These are phyloP conservation scores for Pneumocystis canis DNA, from an alignment of 1,139 yeast genomes.

Conservation along the genomic window DNA sequence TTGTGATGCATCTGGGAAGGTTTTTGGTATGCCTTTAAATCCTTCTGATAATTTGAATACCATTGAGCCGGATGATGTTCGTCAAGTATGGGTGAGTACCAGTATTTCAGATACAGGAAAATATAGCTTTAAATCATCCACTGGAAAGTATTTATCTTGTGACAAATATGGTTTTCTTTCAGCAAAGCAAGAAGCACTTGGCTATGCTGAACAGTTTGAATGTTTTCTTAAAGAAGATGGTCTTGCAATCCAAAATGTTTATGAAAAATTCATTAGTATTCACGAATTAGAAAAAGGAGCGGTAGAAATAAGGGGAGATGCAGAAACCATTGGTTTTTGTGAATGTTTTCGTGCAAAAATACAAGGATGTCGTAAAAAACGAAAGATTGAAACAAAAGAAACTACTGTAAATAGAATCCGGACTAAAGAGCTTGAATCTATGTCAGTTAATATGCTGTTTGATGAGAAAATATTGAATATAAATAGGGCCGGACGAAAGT, in stretches of 20 bases:
- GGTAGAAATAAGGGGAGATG: conserved; percentile 5
- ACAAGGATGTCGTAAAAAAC: background rate
- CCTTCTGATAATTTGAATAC: background rate
- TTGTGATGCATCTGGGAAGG: conserved; percentile 9
- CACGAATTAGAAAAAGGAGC: background rate
- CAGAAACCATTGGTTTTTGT: conserved; percentile 5
- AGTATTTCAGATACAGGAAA: conserved; percentile 4
- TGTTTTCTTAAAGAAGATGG: conserved; percentile 5
- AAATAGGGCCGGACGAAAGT: conserved; percentile 10
- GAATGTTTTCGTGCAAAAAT: conserved; percentile 2
- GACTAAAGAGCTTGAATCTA: conserved; percentile 7
- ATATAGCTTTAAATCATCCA: conserved; percentile 5
- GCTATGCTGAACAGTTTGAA: conserved; percentile 11
- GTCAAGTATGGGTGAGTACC: conserved; percentile 11
- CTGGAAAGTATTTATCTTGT: conserved; percentile 10
- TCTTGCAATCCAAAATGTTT: conserved; percentile 5
- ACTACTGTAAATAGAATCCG: background rate
- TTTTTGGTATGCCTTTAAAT: conserved; percentile 7
- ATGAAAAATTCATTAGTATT: conserved; percentile 6
- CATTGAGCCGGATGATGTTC: conserved; percentile 11
- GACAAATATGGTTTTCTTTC: conserved; percentile 10
- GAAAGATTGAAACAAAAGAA: background rate
- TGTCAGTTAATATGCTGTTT: background rate
- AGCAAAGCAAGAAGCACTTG: conserved; percentile 11
- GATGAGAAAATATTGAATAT: background rate